Base-by-base conservation (phyloP, 2,329 filamentous ascomycete species). In the Fusarium pseudoanthophilum region DNA sequence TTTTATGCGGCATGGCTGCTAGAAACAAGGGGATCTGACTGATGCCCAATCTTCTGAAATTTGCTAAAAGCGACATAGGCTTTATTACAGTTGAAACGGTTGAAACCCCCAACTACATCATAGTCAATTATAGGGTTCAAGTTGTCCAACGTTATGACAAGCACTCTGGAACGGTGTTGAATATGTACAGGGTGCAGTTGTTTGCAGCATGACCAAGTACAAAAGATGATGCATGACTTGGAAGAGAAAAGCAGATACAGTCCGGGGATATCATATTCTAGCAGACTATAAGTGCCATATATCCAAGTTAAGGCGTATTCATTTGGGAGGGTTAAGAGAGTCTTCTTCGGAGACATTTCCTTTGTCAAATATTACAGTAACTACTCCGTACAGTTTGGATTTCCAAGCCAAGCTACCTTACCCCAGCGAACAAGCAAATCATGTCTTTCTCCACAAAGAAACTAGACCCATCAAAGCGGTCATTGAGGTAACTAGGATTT, bases 361-460 rank as follows among this genome's bases (percentile, higher is more conserved):
- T 36, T n/a, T 59, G 24, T 30, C 11, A 18, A 42, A 36, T 20
- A 40, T 9, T 26, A 24, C 32, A 28, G 28, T n/a, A n/a, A n/a
- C n/a, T n/a, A n/a, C n/a, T n/a, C n/a, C n/a, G n/a, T 28, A 28
- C 28, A 40, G 20, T 40, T 26, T 28, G 15, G 21, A 59, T 16
- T 26, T 20, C 40, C 18, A 36, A 36, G 32, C 26, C 18, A n/a
- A 36, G 46, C 34, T 60, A 55, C n/a, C 43, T 26, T 60, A 55
- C n/a, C 43, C 42, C 49, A 64, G 36, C 37, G 18, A 59, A 39
- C 68, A 66, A 71, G 52, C 63, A 57, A 57, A 56, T 30, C 40
- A 52, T 21, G 28, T 32, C 53, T 57, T 75, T 67, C 74, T 26
- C 74, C 74, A 76, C 69, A 67, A 67, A 73, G 48, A 71, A 42